Evolutionary conservation across 441 rosid species (phyloP).

Genomic region (Jatropha multifida): DNA sequence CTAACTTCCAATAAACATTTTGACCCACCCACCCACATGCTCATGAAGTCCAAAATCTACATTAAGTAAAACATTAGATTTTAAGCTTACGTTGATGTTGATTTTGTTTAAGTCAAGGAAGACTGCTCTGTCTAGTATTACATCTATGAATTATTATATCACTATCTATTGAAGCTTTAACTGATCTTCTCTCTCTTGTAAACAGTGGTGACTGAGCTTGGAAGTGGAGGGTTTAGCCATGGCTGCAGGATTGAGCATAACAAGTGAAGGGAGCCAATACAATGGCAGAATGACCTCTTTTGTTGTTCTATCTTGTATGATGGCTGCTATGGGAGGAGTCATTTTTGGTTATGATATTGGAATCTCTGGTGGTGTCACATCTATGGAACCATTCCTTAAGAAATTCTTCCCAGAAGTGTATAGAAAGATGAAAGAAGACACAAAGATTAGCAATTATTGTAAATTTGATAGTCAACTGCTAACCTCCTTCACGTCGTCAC

Average conservation of each 20-base stretch:
- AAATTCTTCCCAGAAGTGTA: conserved; percentile 67
- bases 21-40: neutral
- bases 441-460: conserved; percentile 55
- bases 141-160: neutral
- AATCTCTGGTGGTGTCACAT: conserved; percentile 77
- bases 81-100: neutral
- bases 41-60: neutral
- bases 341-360: conserved; percentile 84
- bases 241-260: conserved; percentile 38
- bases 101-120: conserved; percentile 13
- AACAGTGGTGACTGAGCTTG: neutral
- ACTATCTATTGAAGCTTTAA: neutral
- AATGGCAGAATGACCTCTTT: conserved; percentile 51
- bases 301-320: conserved; percentile 63
- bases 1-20: neutral
- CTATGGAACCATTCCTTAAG: conserved; percentile 72
- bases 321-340: conserved; percentile 84
- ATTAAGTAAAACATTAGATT: neutral
- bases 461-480: conserved; percentile 57
- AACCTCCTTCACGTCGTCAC: conserved; percentile 74
- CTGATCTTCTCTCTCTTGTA: neutral
- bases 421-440: conserved; percentile 42
- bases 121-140: conserved; percentile 1
- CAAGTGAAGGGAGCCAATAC: conserved; percentile 28
- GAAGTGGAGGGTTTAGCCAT: conserved; percentile 21